phyloP scores from a whole-genome alignment of 352 stramenopile genomes.

The Phytophthora fragariaefolia region DNA sequence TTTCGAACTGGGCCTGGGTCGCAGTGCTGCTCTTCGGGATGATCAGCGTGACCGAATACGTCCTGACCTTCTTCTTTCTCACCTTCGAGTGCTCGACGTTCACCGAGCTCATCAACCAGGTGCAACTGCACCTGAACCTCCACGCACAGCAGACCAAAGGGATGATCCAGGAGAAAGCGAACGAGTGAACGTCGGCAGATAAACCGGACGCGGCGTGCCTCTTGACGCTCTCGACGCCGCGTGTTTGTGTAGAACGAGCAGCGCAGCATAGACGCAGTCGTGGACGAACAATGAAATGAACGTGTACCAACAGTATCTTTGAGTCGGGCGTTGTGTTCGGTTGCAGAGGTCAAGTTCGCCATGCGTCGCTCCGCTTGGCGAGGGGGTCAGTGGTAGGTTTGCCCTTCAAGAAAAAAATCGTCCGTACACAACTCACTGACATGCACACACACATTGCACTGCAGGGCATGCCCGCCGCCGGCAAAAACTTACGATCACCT shows the following conservation, averaged over 20 bases:
- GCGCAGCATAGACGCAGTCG: conserved; percentile 31
- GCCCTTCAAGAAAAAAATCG: no score
- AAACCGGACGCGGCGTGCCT: conserved; percentile 15
- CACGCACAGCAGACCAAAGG: conserved; percentile 24
- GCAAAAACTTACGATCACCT: neutral
- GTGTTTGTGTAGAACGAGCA: conserved; percentile 23
- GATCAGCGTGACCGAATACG: conserved; percentile 62
- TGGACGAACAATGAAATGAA: conserved; percentile 20
- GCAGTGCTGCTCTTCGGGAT: conserved; percentile 45
- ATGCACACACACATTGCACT: neutral
- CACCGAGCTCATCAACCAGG: conserved; percentile 75
- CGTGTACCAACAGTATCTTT: conserved; percentile 19
- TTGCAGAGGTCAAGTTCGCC: no score
- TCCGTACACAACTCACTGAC: no score
- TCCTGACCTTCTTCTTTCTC: conserved; percentile 81
- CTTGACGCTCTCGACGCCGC: conserved; percentile 14
- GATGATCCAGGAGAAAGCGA: conserved; percentile 11
- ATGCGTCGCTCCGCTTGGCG: no score
- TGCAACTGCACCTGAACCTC: conserved; percentile 62
- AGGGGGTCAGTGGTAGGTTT: no score
- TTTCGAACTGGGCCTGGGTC: conserved; percentile 44
- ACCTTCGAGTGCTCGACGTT: conserved; percentile 86
- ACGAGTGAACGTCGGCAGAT: conserved; percentile 9
- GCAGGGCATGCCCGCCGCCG: neutral
- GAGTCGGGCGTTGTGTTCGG: no score